These are phyloP conservation scores for Chrysochromulina tobinii DNA, from an alignment of 78 protist species.

Conservation along the genomic window DNA sequence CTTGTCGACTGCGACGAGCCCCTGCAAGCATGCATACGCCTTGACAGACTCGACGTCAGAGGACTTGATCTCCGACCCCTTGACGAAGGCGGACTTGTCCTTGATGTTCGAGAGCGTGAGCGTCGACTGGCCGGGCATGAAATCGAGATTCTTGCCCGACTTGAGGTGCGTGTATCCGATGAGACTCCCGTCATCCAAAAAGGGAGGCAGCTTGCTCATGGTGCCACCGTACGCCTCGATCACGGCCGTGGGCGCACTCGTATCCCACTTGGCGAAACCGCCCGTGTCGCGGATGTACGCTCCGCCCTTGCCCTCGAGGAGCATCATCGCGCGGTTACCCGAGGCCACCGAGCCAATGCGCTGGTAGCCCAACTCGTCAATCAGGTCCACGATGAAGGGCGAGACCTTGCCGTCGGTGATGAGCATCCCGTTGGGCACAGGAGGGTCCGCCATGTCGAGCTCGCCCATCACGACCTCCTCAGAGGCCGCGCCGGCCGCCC, in stretches of 20 bases:
- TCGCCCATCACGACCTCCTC: neutral
- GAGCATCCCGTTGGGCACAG: no score
- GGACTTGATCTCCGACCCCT: neutral
- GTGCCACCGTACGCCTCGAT: conserved; percentile 47
- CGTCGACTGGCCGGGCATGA: neutral
- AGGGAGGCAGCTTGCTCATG: neutral
- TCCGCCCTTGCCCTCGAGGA: conserved; percentile 40
- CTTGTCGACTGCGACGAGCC: neutral
- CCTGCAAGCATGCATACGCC: neutral
- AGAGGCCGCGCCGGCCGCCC: conserved; percentile 16
- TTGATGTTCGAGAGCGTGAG: neutral
- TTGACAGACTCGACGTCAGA: neutral
- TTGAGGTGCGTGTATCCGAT: neutral
- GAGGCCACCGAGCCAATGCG: conserved; percentile 28
- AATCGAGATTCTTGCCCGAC: neutral
- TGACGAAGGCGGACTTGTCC: neutral
- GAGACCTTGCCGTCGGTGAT: no score
- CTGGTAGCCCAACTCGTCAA: no score
- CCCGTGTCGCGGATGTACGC: conserved; percentile 44
- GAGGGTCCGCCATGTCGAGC: no score
- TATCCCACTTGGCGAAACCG: conserved; percentile 45
- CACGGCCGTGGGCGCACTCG: conserved; percentile 53
- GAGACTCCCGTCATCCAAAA: neutral
- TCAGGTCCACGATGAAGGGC: no score
- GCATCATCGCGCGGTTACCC: conserved; percentile 45